Conservation (phyloP, 2,329 filamentous ascomycete genomes). For the Microdochium trichocladiopsis region DNA sequence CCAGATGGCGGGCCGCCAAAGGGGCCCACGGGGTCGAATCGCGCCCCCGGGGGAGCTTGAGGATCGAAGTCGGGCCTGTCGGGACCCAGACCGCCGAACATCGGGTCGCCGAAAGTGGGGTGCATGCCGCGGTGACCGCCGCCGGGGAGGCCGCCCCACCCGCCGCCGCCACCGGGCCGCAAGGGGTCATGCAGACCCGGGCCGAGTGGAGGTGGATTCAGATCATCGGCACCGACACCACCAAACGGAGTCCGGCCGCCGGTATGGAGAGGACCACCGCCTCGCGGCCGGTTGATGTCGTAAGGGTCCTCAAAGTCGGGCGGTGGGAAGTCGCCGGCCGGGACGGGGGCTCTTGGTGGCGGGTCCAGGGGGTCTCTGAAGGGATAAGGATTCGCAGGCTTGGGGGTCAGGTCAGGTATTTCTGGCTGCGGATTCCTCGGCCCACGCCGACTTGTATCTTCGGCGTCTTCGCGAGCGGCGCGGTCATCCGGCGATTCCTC, state of each 20-base stretch:
- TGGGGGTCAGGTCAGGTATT: constrained; percentile 44
- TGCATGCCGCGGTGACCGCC: constrained; percentile 80
- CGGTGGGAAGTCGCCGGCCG: constrained; percentile 69
- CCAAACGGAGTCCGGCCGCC: constrained; percentile 47
- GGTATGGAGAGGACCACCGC: constrained; percentile 13
- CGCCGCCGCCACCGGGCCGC: constrained; percentile 56
- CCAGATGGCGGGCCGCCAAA: constrained; percentile 35
- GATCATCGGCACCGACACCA: constrained; percentile 75
- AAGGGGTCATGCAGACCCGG: constrained; percentile 84
- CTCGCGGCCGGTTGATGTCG: constrained; percentile 66
- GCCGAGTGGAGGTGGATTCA: constrained; percentile 80
- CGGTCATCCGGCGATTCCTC: constrained; percentile 48
- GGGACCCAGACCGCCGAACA: constrained; percentile 58
- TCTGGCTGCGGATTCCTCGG: constrained; percentile 28
- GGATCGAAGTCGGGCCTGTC: constrained; percentile 51
- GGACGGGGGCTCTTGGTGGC: constrained; percentile 55
- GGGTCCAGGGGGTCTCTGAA: constrained; percentile 59
- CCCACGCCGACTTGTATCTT: constrained; percentile 32
- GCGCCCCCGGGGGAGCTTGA: constrained; percentile 76
- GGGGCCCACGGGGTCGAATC: constrained; percentile 83
- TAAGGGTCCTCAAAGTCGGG: constrained; percentile 93
- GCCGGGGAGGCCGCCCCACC: constrained; percentile 47
- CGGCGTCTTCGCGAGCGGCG: constrained; percentile 32
- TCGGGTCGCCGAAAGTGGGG: constrained; percentile 85
- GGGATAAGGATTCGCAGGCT: constrained; percentile 61